Base-by-base conservation (phyloP, 2,329 filamentous ascomycete genomes). In the Fragosphaeria purpurea region DNA sequence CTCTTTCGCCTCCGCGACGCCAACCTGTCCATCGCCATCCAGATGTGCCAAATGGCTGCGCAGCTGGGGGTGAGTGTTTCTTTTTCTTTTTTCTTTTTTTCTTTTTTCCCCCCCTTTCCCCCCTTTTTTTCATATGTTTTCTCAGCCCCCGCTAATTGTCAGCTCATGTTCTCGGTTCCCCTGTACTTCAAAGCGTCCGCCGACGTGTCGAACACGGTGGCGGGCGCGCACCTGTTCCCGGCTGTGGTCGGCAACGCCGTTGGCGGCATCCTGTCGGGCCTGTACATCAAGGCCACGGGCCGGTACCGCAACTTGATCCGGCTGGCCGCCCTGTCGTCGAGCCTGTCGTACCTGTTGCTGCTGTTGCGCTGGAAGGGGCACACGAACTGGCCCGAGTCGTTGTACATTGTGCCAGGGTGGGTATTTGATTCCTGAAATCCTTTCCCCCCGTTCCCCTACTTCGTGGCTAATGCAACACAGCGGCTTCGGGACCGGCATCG, bases 121-220 rank as follows among this genome's bases (percentile, higher is more conserved):
- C 5, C 43, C 30, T 32, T 11, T 44, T 32, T 11, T 44, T 46
- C 8, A 52, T 8, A 38, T 35, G 38, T 11, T 12, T 53, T 48
- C 45, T 46, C 9, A 42, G 22, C 3, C 22, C 22, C 22, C 22
- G 22, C 22, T 22, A 22, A 22, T 37, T 7, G 35, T 37, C 53
- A 72, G 65, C 70, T 82, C 60, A 81, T 86, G 76, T 82, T 80
- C 49, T 74, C 75, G 0, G 74, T 86, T 0, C 84, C 84, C 0
- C 63, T 87, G 0, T 87, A 87, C 64, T 88, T 87, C 55, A 79
- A 85, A 51, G 75, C 83, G 1, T 82, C 82, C 0, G 67, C 74
- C 5, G 67, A 70, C 1, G 74, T 73, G 3, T 79, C 77, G 0
- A 79, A 76, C 43, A 80, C 82, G 0, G 65, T 69, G 1, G 80